A percentile compares a stretch with the other conserved stretches of the same genome.
Evolutionary conservation across 1,284 basidiomycete genomes (phyloP).

Genomic region (Takashimella tepidaria): DNA sequence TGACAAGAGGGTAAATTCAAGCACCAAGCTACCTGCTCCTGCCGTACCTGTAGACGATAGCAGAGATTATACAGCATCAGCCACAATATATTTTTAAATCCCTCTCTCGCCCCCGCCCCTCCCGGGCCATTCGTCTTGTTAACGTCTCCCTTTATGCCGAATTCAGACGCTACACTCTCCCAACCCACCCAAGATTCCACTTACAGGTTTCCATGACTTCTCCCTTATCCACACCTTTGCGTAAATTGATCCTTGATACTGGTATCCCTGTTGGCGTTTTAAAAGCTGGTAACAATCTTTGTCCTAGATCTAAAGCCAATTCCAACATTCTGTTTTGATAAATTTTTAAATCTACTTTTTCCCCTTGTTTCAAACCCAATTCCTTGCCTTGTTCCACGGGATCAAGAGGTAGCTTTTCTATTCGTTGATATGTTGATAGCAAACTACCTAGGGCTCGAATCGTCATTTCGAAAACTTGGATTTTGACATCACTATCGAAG

Average conservation of each 20-base stretch:
- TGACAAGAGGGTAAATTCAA: slow-evolving; percentile 87
- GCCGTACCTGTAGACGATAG: slow-evolving; percentile 80
- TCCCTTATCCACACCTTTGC: slow-evolving; percentile 30
- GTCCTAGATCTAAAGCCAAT: slow-evolving; percentile 77
- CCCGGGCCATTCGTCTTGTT: slow-evolving; percentile 65
- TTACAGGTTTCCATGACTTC: slow-evolving; percentile 44
- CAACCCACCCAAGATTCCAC: slow-evolving; percentile 3
- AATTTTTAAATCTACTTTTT: slow-evolving; percentile 58
- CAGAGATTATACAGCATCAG: too few relatives aligned
- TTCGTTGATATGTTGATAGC: slow-evolving; percentile 74
- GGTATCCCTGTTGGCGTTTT: slow-evolving; percentile 81
- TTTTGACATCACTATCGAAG: slow-evolving; percentile 49
- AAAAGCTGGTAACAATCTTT: slow-evolving; percentile 80
- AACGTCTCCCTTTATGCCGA: too few relatives aligned
- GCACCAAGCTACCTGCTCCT: slow-evolving; percentile 81
- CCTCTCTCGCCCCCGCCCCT: too few relatives aligned
- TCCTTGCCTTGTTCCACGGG: slow-evolving; percentile 13
- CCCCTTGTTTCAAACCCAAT: slow-evolving; percentile 16
- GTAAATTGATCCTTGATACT: slow-evolving; percentile 65
- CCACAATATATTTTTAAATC: too few relatives aligned
- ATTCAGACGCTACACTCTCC: background rate
- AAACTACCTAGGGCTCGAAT: slow-evolving; percentile 85
- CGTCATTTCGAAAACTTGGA: slow-evolving; percentile 64
- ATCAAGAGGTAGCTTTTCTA: slow-evolving; percentile 49
- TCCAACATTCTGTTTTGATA: slow-evolving; percentile 63